phyloP scores from a whole-genome alignment of 2,329 filamentous ascomycete genomes.

The Sordariomycetes sp. region DNA sequence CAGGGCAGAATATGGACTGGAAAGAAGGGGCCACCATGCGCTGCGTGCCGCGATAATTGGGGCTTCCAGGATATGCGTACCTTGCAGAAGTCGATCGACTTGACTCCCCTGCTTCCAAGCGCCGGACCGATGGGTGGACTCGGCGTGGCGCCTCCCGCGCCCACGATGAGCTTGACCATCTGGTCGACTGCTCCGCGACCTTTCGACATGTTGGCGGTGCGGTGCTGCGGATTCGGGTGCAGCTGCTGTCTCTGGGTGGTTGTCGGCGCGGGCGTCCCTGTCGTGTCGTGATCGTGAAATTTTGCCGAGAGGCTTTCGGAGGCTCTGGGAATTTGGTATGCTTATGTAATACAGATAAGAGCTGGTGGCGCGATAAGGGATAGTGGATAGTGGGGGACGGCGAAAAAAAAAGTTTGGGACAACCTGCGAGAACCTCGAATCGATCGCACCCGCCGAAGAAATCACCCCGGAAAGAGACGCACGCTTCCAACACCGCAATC shows the following conservation, averaged over 20 bases:
- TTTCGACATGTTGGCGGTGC: conserved; percentile 37
- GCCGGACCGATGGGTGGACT: conserved; percentile 95
- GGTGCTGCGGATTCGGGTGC: neutral
- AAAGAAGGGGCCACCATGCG: neutral
- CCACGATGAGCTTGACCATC: conserved; percentile 95
- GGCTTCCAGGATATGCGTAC: conserved; percentile 30
- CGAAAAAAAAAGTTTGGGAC: conserved; percentile 13
- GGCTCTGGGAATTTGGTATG: neutral
- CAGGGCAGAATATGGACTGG: neutral
- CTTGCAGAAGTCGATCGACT: conserved; percentile 99
- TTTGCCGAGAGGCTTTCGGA: neutral
- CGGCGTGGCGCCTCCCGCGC: conserved; percentile 87
- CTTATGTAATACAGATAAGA: neutral
- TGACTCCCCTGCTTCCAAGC: conserved; percentile 92
- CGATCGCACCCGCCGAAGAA: neutral
- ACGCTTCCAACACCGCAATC: neutral
- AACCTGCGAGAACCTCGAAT: neutral
- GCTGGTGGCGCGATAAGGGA: neutral
- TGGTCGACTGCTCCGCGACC: conserved; percentile 43
- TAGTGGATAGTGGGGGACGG: neutral
- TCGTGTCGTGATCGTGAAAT: neutral
- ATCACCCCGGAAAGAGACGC: neutral
- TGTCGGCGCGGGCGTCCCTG: neutral
- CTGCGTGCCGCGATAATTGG: neutral
- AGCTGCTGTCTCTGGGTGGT: neutral